These are phyloP conservation scores for Kodamaea kaohsiungensis DNA, from an alignment of 805 yeast genomes.

Conservation along the genomic window DNA sequence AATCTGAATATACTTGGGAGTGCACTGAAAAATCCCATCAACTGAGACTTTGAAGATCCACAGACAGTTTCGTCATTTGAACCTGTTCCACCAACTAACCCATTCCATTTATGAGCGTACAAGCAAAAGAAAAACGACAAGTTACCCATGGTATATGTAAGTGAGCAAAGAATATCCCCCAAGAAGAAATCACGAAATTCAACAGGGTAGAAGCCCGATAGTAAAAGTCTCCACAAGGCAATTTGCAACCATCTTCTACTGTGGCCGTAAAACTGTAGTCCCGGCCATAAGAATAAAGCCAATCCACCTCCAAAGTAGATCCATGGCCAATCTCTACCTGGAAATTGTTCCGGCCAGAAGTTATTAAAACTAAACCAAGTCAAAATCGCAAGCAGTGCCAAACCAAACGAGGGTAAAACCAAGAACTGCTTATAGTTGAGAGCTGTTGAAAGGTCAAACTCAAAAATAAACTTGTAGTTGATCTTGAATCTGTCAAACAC, in stretches of 20 bases:
- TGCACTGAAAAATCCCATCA: constrained; percentile 81
- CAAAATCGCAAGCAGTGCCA: constrained; percentile 58
- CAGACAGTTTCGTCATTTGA: constrained; percentile 43
- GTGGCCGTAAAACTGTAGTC: constrained; percentile 53
- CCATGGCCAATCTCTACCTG: constrained; percentile 81
- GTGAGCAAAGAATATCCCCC: constrained; percentile 87
- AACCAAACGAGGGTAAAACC: constrained; percentile 59
- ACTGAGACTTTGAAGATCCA: constrained; percentile 74
- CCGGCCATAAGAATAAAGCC: constrained; percentile 58
- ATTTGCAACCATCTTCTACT: constrained; percentile 78
- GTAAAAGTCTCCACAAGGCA: constrained; percentile 67
- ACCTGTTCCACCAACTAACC: constrained; percentile 41
- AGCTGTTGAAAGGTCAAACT: constrained; percentile 69
- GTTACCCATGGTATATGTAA: constrained; percentile 86
- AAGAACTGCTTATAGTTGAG: constrained; percentile 67
- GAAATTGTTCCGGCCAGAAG: constrained; percentile 59
- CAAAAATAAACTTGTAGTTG: constrained; percentile 91
- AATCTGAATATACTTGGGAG: constrained; percentile 90
- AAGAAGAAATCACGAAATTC: constrained; percentile 92
- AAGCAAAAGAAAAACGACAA: constrained; percentile 83
- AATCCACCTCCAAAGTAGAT: constrained; percentile 60
- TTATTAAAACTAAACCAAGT: constrained; percentile 76
- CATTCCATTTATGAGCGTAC: constrained; percentile 71
- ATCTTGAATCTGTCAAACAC: constrained; percentile 76
- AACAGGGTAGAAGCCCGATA: constrained; percentile 90